Percentiles rank a stretch among this genome's conserved stretches.
phyloP scores from a whole-genome alignment of 805 yeast genomes.

The Ogataea pini region DNA sequence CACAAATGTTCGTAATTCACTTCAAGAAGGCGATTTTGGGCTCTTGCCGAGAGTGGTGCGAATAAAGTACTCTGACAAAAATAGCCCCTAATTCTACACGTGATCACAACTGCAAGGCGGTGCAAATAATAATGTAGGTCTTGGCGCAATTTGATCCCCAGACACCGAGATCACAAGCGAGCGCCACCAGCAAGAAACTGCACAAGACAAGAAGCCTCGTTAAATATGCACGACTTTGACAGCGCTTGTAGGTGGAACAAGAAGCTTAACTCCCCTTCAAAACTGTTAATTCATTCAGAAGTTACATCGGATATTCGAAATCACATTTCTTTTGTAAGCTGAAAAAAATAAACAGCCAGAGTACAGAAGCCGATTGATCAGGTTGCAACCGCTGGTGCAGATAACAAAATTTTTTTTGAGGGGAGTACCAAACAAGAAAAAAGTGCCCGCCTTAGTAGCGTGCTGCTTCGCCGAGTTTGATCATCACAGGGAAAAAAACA shows the following conservation, averaged over 20 bases:
- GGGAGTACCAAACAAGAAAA: too few species aligned
- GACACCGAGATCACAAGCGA: not conserved
- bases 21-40: not conserved
- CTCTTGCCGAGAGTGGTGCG: too few species aligned
- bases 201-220: too few species aligned
- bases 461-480: conserved; percentile 1
- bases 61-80: too few species aligned
- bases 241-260: not conserved
- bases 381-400: not conserved
- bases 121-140: not conserved
- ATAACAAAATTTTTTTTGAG: not conserved
- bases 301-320: too few species aligned
- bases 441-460: not conserved
- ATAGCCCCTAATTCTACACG: too few species aligned
- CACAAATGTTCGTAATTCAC: not conserved
- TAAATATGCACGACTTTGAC: not conserved
- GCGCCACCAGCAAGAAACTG: not conserved
- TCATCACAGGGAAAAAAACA: not conserved
- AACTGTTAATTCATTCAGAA: too few species aligned
- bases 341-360: not conserved
- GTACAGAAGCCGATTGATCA: not conserved
- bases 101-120: not conserved
- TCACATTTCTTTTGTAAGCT: not conserved
- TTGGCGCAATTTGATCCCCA: not conserved
- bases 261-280: not conserved